phyloP scores from a whole-genome alignment of 2,329 filamentous ascomycete species.

The Rutstroemia sydowiana region DNA sequence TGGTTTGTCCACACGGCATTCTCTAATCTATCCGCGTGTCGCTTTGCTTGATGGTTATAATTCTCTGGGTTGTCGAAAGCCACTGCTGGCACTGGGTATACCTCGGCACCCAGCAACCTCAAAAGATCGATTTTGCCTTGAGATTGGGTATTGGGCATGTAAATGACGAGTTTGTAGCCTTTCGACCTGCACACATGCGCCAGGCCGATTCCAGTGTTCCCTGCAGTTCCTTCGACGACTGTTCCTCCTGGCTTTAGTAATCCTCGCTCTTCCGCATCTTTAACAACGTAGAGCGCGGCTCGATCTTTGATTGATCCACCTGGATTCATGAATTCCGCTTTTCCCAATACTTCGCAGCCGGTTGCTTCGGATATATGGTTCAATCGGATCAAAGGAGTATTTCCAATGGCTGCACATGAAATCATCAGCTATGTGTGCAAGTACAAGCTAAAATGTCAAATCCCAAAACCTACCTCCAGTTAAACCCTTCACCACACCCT shows the following conservation, averaged over 20 bases:
- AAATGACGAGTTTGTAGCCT: constrained; percentile 94
- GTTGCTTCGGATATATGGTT: constrained; percentile 84
- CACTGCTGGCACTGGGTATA: constrained; percentile 91
- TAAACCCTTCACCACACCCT: constrained; percentile 58
- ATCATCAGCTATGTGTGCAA: constrained; percentile 10
- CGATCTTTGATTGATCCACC: constrained; percentile 95
- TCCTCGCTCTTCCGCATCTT: constrained; percentile 84
- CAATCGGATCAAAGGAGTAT: constrained; percentile 88
- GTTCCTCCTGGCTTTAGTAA: constrained; percentile 80
- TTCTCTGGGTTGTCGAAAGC: constrained; percentile 92
- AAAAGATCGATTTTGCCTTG: constrained; percentile 96
- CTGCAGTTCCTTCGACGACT: constrained; percentile 93
- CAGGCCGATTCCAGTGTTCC: constrained; percentile 95
- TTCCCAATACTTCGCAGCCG: constrained; percentile 88
- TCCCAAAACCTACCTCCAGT: constrained; percentile 49
- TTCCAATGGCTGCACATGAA: constrained; percentile 72
- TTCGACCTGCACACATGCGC: constrained; percentile 90
- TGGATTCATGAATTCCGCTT: constrained; percentile 98
- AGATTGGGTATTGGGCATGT: constrained; percentile 98
- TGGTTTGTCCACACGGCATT: constrained; percentile 99
- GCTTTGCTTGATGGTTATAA: constrained; percentile 92
- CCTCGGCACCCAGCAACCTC: constrained; percentile 83
- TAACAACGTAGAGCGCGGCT: constrained; percentile 87
- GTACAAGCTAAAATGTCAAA: not conserved
- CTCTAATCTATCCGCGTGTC: constrained; percentile 78